A percentile compares a stretch with the other conserved stretches of the same genome.
Conservation (phyloP, 1,284 basidiomycete species). For the Puccinia triticina region DNA sequence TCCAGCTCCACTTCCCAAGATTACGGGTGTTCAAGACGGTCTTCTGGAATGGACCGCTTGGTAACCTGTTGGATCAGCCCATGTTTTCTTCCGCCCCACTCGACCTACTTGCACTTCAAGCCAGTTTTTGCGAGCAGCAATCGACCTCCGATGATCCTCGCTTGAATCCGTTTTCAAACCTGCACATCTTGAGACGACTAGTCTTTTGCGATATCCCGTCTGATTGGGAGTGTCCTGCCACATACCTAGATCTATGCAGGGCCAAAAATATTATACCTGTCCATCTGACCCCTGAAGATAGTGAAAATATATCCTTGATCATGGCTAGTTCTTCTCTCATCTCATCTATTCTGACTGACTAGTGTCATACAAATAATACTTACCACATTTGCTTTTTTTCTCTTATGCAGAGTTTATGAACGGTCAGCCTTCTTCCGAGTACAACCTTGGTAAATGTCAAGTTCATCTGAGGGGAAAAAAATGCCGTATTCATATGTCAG, state of each 20-base stretch:
- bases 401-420: background rate
- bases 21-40: slow-evolving; percentile 30
- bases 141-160: background rate
- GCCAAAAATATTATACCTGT: background rate
- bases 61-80: background rate
- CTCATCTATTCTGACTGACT: background rate
- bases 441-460: no score
- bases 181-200: slow-evolving; percentile 20
- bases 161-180: slow-evolving; percentile 26
- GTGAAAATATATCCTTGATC: slow-evolving; percentile 6
- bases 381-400: background rate
- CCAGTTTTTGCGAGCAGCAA: background rate
- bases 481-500: no score
- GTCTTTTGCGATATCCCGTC: slow-evolving; percentile 12
- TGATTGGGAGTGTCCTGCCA: background rate
- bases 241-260: slow-evolving; percentile 14
- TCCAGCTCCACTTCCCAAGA: slow-evolving; percentile 18
- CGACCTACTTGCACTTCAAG: slow-evolving; percentile 10
- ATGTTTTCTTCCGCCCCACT: slow-evolving; percentile 24
- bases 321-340: slow-evolving; percentile 18
- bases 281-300: slow-evolving; percentile 11
- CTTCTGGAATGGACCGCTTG: slow-evolving; percentile 19
- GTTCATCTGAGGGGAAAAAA: no score
- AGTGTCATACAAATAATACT: background rate
- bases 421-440: no score